These are phyloP conservation scores for Rhizoctonia solani DNA, from an alignment of 1,284 basidiomycete species.

Conservation along the genomic window DNA sequence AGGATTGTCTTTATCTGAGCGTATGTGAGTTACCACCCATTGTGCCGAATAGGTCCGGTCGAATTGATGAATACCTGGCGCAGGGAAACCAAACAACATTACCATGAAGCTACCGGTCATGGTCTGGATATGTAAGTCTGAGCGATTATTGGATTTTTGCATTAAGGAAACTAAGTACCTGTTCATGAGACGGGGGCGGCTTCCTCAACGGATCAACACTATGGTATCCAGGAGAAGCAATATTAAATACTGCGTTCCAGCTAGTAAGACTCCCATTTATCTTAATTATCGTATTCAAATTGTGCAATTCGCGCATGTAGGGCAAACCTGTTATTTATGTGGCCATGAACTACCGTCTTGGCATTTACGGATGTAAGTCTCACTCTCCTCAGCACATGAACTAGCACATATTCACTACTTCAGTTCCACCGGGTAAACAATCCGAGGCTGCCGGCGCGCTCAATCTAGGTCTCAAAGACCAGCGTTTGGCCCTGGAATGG, in stretches of 20 bases:
- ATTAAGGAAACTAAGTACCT: background rate
- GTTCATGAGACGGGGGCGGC: background rate
- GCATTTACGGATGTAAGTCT: conserved; percentile 38
- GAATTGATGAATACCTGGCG: background rate
- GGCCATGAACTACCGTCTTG: conserved; percentile 51
- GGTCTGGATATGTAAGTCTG: background rate
- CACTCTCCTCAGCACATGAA: background rate
- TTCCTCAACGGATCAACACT: background rate
- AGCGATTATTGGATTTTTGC: background rate
- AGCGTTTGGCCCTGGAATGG: conserved; percentile 52
- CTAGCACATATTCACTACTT: background rate
- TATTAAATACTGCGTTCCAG: background rate
- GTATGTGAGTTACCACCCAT: background rate
- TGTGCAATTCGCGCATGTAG: conserved; percentile 34
- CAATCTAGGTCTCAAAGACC: conserved; percentile 49
- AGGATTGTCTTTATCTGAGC: background rate
- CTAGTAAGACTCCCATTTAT: background rate
- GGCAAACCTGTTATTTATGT: conserved; percentile 48
- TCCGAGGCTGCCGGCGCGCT: conserved; percentile 43
- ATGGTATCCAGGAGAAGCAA: background rate
- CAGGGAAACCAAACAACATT: background rate
- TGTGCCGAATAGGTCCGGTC: background rate
- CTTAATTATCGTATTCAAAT: background rate
- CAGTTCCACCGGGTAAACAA: conserved; percentile 40
- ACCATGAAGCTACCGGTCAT: background rate